Evolutionary conservation across 2,329 filamentous ascomycete genomes (phyloP).

Genomic region (Harringtonia lauricola): DNA sequence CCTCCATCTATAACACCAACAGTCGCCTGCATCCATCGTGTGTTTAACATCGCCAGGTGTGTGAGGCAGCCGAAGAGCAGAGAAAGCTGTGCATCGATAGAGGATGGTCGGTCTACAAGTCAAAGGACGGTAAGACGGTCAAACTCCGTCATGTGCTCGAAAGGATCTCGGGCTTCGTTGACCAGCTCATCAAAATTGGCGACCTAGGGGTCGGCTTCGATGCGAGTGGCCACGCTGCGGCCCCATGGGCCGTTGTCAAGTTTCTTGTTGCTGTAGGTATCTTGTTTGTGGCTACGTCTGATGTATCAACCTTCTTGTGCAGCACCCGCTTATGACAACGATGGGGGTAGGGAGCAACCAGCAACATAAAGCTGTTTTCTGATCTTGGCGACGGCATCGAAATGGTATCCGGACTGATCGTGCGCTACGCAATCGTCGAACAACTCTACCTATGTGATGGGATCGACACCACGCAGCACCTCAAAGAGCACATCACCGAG

Average conservation of each 20-base stretch:
- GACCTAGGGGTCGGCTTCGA: neutral
- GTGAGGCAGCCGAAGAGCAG: neutral
- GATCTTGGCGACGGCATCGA: neutral
- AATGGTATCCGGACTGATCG: neutral
- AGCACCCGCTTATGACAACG: no score
- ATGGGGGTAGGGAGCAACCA: neutral
- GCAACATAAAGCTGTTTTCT: neutral
- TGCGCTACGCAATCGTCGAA: neutral
- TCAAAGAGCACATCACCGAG: neutral
- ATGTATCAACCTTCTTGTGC: no score
- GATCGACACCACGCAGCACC: neutral
- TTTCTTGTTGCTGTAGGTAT: neutral
- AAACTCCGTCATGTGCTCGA: neutral
- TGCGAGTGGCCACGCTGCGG: neutral
- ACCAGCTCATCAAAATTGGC: neutral
- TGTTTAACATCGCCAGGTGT: neutral
- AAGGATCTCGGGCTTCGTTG: neutral
- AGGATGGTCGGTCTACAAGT: neutral
- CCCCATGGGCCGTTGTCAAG: neutral
- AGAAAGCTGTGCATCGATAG: neutral
- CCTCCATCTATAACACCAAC: neutral
- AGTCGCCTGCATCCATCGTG: no score
- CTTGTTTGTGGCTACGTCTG: neutral
- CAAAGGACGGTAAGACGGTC: neutral
- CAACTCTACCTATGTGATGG: neutral